Percentiles rank a stretch among this genome's conserved stretches.
Conservation (phyloP, 2,329 filamentous ascomycete species). For the Claviceps cyperi region DNA sequence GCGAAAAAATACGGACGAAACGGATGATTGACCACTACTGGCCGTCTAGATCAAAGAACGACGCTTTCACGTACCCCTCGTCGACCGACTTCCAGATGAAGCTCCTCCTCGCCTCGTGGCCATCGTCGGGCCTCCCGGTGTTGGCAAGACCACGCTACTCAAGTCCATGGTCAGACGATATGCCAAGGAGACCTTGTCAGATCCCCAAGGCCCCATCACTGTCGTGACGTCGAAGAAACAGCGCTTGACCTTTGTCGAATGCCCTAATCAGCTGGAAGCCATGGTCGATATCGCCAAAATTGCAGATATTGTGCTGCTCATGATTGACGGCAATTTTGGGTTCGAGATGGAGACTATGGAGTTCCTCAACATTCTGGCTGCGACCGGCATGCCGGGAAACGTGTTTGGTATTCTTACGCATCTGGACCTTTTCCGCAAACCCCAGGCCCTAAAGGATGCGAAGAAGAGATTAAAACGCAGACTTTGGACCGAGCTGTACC, state of each 20-base stretch:
- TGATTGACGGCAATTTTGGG: constrained; percentile 98
- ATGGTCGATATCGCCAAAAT: constrained; percentile 98
- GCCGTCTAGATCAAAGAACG: constrained; percentile 70
- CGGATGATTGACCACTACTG: not conserved
- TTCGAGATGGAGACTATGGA: constrained; percentile 99
- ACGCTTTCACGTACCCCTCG: constrained; percentile 85
- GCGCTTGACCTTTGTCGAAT: constrained; percentile 89
- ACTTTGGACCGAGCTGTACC: constrained; percentile 94
- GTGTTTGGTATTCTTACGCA: constrained; percentile 96
- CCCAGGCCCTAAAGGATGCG: constrained; percentile 77
- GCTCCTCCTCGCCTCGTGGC: constrained; percentile 84
- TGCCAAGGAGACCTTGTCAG: constrained; percentile 84
- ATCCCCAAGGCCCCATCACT: constrained; percentile 83
- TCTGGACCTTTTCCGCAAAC: constrained; percentile 88
- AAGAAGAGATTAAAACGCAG: constrained; percentile 95
- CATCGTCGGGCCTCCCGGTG: constrained; percentile 87
- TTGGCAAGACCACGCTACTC: constrained; percentile 88
- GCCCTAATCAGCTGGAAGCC: constrained; percentile 85
- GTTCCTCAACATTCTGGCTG: constrained; percentile 85
- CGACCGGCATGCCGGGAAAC: constrained; percentile 95
- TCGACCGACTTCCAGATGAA: constrained; percentile 91
- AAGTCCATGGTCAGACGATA: constrained; percentile 91
- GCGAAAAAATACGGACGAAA: not conserved
- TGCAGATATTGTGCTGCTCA: constrained; percentile 88
- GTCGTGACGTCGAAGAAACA: constrained; percentile 94